phyloP scores from a whole-genome alignment of 2,329 filamentous ascomycete species.

The Cadophora sp. region DNA sequence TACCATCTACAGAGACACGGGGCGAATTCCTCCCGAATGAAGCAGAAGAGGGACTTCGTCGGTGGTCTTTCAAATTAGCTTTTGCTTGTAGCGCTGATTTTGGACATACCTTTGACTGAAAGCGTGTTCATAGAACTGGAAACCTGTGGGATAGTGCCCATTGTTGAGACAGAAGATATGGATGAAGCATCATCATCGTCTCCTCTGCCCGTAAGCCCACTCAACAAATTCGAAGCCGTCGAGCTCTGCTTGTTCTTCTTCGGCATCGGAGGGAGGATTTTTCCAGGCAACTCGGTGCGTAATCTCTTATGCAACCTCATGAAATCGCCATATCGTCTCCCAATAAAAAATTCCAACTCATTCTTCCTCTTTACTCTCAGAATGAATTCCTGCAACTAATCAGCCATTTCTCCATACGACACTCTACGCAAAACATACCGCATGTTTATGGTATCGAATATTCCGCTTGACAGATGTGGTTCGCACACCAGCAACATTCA shows the following conservation, averaged over 20 bases:
- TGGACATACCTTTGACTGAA: constrained; percentile 50
- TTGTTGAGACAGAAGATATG: constrained; percentile 60
- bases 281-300: constrained; percentile 86
- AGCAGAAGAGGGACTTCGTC: constrained; percentile 48
- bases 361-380: constrained; percentile 82
- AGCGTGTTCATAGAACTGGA: constrained; percentile 46
- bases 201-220: constrained; percentile 57
- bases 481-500: constrained; percentile 91
- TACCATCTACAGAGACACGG: constrained; percentile 54
- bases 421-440: constrained; percentile 60
- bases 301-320: constrained; percentile 78
- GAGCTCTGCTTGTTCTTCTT: constrained; percentile 89
- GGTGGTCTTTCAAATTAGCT: constrained; percentile 45
- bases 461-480: constrained; percentile 83
- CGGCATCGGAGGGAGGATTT: constrained; percentile 84
- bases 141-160: constrained; percentile 31
- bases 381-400: constrained; percentile 75
- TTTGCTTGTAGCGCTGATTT: neutral
- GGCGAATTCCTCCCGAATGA: constrained; percentile 49
- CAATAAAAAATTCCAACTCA: constrained; percentile 79
- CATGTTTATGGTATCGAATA: constrained; percentile 88
- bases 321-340: constrained; percentile 89
- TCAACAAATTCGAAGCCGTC: constrained; percentile 64
- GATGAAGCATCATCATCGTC: constrained; percentile 81
- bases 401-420: neutral